phyloP scores from a whole-genome alignment of 2,329 filamentous ascomycete genomes.

The Fusarium veterinarium region DNA sequence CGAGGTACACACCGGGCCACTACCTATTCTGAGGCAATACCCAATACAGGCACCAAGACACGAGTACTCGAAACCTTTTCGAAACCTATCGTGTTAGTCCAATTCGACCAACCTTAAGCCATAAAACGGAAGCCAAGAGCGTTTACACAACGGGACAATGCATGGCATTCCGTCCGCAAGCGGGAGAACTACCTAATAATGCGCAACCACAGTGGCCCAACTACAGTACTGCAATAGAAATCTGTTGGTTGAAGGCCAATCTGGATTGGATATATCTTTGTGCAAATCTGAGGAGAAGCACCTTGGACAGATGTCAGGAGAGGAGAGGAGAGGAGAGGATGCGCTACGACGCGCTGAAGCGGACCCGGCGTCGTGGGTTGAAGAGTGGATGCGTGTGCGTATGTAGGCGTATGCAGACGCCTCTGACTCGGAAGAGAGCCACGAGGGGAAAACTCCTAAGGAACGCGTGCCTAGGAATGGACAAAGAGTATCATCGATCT shows the following conservation, averaged over 20 bases:
- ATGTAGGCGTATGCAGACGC: constrained; percentile 1
- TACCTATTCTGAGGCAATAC: constrained; percentile 16
- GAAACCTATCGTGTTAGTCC: constrained; percentile 30
- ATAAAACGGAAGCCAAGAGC: constrained; percentile 12
- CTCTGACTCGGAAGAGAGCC: not conserved
- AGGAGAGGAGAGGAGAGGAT: constrained; percentile 8
- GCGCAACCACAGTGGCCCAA: not conserved
- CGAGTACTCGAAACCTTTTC: constrained; percentile 29
- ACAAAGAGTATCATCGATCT: constrained; percentile 26
- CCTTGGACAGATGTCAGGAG: constrained; percentile 24
- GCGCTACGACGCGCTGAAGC: constrained; percentile 22
- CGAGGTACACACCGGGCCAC: not conserved
- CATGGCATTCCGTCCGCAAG: constrained; percentile 3
- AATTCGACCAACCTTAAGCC: not conserved
- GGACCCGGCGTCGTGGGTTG: constrained; percentile 23
- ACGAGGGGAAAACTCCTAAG: not conserved
- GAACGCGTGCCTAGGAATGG: constrained; percentile 26
- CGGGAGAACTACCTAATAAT: constrained; percentile 17
- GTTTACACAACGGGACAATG: constrained; percentile 10
- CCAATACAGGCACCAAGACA: not conserved
- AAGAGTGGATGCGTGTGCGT: constrained; percentile 18
- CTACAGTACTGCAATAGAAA: constrained; percentile 4
- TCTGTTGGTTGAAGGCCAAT: constrained; percentile 10
- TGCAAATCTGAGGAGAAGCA: constrained; percentile 31
- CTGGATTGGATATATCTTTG: constrained; percentile 4